Evolutionary conservation across 2,329 filamentous ascomycete genomes (phyloP).

Genomic region (Lachnellula willkommii): DNA sequence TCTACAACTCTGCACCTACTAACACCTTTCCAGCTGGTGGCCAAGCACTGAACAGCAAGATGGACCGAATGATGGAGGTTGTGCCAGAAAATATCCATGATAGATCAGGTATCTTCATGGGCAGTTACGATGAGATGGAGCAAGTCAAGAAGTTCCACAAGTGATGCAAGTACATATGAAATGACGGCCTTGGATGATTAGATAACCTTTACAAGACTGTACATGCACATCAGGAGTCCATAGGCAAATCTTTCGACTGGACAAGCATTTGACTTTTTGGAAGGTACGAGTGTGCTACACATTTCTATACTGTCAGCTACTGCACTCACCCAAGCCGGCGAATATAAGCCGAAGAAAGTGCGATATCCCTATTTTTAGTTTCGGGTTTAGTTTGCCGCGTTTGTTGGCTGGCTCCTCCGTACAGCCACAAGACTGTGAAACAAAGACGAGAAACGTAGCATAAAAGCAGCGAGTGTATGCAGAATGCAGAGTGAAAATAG

Average conservation of each 20-base stretch:
- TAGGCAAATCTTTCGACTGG: not conserved
- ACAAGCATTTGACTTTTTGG: not conserved
- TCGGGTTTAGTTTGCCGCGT: no score
- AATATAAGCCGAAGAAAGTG: no score
- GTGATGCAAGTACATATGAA: not conserved
- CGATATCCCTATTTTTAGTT: no score
- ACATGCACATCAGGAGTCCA: not conserved
- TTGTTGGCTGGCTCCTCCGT: no score
- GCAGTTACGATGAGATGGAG: conserved; percentile 89
- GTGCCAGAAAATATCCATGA: conserved; percentile 93
- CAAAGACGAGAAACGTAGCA: not conserved
- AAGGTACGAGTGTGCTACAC: no score
- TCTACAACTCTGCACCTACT: conserved; percentile 4
- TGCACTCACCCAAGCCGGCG: no score
- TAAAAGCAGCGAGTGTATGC: not conserved
- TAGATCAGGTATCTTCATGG: conserved; percentile 90
- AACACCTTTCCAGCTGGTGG: conserved; percentile 64
- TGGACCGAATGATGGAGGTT: conserved; percentile 84
- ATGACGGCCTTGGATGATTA: not conserved
- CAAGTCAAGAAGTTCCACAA: conserved; percentile 60
- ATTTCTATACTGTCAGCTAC: no score
- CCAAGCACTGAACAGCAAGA: conserved; percentile 84
- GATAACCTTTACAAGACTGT: not conserved
- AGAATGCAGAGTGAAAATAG: not conserved
- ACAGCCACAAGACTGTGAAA: no score